Percentiles rank a stretch among this genome's conserved stretches.
These are phyloP conservation scores for Crithidia fasciculata DNA, from an alignment of 208 protist species.

Conservation along the genomic window DNA sequence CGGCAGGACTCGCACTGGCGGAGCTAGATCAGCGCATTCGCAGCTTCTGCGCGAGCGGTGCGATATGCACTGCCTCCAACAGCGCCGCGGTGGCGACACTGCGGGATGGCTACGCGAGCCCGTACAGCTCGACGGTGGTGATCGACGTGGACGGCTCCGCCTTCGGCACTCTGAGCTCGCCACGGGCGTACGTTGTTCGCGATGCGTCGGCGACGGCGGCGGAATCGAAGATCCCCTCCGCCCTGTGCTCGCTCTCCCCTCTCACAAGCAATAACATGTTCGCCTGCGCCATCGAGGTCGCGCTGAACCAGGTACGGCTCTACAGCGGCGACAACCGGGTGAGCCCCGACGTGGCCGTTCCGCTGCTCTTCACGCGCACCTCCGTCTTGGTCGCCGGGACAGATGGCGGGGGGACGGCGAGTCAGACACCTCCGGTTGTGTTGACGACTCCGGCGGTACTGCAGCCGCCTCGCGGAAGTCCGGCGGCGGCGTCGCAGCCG, in stretches of 20 bases:
- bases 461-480: too few relatives aligned
- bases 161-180: not conserved
- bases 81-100: not conserved
- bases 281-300: not conserved
- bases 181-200: constrained; percentile 1
- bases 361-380: constrained; percentile 8
- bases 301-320: constrained; percentile 14
- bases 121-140: constrained; percentile 30
- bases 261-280: not conserved
- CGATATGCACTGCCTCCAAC: not conserved
- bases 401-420: not conserved
- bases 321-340: constrained; percentile 20
- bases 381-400: not conserved
- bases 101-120: constrained; percentile 8
- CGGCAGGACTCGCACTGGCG: not conserved
- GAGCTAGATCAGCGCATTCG: not conserved
- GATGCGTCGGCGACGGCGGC: not conserved
- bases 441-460: too few relatives aligned
- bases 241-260: not conserved
- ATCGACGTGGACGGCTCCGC: constrained; percentile 38
- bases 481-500: constrained; percentile 3
- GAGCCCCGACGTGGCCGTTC: not conserved
- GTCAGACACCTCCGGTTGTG: too few relatives aligned
- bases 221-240: not conserved
- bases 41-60: not conserved